Conservation (phyloP, 495 filamentous ascomycete species). For the Evernia prunastri region DNA sequence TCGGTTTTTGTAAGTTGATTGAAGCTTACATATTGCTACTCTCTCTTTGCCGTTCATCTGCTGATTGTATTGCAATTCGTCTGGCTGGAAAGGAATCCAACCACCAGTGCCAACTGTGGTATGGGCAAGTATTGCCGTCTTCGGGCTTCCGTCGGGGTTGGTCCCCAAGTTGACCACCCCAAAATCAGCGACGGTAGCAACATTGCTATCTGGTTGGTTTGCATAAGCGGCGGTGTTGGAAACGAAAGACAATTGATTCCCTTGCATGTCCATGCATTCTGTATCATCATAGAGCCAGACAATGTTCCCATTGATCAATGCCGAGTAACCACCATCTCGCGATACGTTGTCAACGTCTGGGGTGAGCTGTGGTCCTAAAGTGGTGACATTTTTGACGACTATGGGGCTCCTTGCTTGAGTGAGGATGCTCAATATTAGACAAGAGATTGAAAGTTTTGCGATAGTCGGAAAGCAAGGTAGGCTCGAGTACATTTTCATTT, state of each 20-base stretch:
- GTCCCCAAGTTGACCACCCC: constrained; percentile 25
- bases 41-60: constrained; percentile 26
- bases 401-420: constrained; percentile 20
- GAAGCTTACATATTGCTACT: constrained; percentile 28
- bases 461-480: constrained; percentile 4
- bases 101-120: constrained; percentile 27
- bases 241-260: constrained; percentile 28
- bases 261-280: constrained; percentile 26
- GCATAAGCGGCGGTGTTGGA: constrained; percentile 29
- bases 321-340: constrained; percentile 29
- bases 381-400: constrained; percentile 25
- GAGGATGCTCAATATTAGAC: constrained; percentile 5
- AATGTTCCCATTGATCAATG: constrained; percentile 25
- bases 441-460: neutral
- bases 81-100: constrained; percentile 27
- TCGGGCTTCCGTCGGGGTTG: constrained; percentile 23
- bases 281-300: constrained; percentile 32
- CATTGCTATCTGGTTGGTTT: constrained; percentile 14
- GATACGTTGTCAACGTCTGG: constrained; percentile 26
- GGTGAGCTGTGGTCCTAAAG: constrained; percentile 24
- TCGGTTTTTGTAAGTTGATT: neutral
- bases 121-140: constrained; percentile 27
- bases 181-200: constrained; percentile 27
- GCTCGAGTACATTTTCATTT: neutral
- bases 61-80: constrained; percentile 29